Conservation (phyloP, 768 basidiomycete species). For the Leucocoprinus birnbaumii region DNA sequence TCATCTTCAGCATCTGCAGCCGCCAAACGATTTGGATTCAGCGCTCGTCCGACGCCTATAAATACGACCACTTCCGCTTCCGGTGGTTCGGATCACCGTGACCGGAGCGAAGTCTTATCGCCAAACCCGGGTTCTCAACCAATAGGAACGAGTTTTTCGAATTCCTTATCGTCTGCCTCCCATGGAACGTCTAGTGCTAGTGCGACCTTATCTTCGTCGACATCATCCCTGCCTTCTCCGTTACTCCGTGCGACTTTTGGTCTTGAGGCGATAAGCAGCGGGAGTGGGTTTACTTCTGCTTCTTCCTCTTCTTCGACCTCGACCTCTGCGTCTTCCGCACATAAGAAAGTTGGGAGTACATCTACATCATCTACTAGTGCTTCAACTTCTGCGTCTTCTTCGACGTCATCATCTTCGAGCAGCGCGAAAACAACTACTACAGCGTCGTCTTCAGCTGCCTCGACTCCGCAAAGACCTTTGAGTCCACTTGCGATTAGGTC, state of each 20-base stretch:
- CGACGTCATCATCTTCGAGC: not conserved
- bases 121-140: not conserved
- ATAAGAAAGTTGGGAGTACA: not conserved
- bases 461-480: not conserved
- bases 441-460: not conserved
- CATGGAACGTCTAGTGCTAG: too few relatives aligned
- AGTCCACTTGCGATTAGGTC: not conserved
- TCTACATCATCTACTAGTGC: not conserved
- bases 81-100: not conserved
- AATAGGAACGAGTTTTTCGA: too few relatives aligned
- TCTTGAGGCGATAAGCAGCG: not conserved
- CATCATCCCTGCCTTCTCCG: conserved; percentile 10
- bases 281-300: too few relatives aligned
- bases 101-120: not conserved
- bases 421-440: not conserved
- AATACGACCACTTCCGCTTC: not conserved
- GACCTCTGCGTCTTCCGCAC: not conserved
- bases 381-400: not conserved
- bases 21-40: not conserved
- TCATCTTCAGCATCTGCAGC: conserved; percentile 8
- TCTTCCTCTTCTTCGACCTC: not conserved
- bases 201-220: conserved; percentile 1
- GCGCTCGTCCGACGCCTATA: conserved; percentile 1
- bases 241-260: conserved; percentile 12
- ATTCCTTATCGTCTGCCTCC: too few relatives aligned